Conservation (phyloP, 305 asterid species). For the Fraxinus nigra region DNA sequence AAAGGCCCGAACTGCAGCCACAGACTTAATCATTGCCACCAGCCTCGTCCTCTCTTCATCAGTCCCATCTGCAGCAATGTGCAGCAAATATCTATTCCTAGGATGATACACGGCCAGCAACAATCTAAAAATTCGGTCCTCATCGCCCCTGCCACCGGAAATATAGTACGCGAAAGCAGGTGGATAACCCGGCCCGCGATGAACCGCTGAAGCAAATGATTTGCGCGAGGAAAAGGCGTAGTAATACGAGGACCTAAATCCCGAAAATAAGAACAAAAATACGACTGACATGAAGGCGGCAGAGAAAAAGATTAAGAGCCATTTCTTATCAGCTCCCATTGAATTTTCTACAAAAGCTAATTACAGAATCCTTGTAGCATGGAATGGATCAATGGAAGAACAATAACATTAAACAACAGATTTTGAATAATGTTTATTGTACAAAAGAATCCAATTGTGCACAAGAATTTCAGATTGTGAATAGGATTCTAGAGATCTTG, state of each 20-base stretch:
- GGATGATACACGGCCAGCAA: constrained; percentile 90
- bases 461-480: constrained; percentile 14
- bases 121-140: constrained; percentile 69
- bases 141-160: constrained; percentile 72
- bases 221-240: constrained; percentile 42
- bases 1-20: constrained; percentile 71
- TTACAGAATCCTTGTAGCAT: constrained; percentile 12
- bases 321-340: constrained; percentile 91
- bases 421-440: neutral
- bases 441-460: constrained; percentile 9
- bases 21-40: constrained; percentile 59
- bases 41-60: constrained; percentile 71
- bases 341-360: constrained; percentile 17
- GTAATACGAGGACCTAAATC: constrained; percentile 70
- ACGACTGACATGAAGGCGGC: constrained; percentile 80
- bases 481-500: constrained; percentile 15
- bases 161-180: constrained; percentile 88
- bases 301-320: constrained; percentile 85
- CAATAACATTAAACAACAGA: neutral
- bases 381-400: constrained; percentile 5
- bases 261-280: constrained; percentile 65
- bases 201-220: constrained; percentile 50
- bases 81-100: constrained; percentile 89
- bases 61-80: constrained; percentile 67
- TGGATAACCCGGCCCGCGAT: constrained; percentile 66